Base-by-base conservation (phyloP, 305 asterid species). In the Rubia balearica region DNA sequence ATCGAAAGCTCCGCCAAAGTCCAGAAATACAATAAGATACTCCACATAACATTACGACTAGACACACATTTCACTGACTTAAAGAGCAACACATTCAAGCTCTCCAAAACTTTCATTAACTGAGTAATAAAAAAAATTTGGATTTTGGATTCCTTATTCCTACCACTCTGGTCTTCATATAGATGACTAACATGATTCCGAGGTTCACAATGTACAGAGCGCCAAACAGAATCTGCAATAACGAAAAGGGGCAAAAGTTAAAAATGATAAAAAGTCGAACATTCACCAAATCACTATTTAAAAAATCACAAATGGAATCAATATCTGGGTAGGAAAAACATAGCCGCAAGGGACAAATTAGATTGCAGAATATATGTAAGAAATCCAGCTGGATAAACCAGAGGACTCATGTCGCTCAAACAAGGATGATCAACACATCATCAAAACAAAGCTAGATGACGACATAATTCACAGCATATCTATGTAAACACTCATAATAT, bases 361-460 rank as follows among this genome's bases (percentile, higher is more conserved):
- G 56, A 93, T 85, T 70, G 86, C 94, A 12, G 97, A 88, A 81
- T 89, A 91, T 51, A 91, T 77, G 72, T 93, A 91, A 21, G 97
- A 84, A 91, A 93, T 19, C 98, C 98, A 75, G 96, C 97, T 33
- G 98, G 98, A 70, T 94, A 94, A 16, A 94, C 98, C 60, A 94
- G 78, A 72, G 98, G 97, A 67, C 98, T 96, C 0, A 97, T 94
- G 72, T 94, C 96, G 27, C 1, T 1, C 0, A 24, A 24, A 24
- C 27, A 24, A 24, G 27, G 27, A 24, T 24, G 27, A 24, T 24
- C 27, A 24, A 24, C 27, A 24, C 1, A 24, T 24, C 1, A 24
- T 24, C 27, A 24, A 24, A 24, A 24, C 27, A 24, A 24, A 24
- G 27, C 27, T 24, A 24, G 27, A 24, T 24, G 27, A 24, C 27